These are phyloP conservation scores for Diplodia scrobiculata DNA, from an alignment of 2,329 filamentous ascomycete genomes.

Conservation along the genomic window DNA sequence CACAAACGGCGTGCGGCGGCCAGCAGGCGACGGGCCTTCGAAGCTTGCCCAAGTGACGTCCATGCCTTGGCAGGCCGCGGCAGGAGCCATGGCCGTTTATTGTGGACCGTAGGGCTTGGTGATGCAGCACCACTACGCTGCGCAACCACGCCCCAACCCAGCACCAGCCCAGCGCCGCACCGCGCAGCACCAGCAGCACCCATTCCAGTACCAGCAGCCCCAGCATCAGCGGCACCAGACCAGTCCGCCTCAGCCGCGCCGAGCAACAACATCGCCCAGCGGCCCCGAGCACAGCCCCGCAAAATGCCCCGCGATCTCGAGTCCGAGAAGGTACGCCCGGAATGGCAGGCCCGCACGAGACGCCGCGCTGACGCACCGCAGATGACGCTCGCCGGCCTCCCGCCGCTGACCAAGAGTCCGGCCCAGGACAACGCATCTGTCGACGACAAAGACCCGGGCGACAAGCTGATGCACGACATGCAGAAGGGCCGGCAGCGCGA, in stretches of 20 bases:
- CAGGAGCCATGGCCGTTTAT: slow-evolving; percentile 9
- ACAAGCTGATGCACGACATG: slow-evolving; percentile 34
- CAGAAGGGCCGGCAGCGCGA: slow-evolving; percentile 49
- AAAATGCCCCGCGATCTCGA: slow-evolving; percentile 50
- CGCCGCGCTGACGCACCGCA: slow-evolving; percentile 5
- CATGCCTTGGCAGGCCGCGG: slow-evolving; percentile 14
- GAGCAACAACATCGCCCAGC: background rate
- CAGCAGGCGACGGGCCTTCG: background rate
- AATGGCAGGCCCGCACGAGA: background rate
- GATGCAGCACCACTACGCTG: slow-evolving; percentile 12
- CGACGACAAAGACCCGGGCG: slow-evolving; percentile 28
- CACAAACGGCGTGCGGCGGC: background rate
- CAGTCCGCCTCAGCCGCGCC: background rate
- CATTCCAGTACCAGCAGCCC: slow-evolving; percentile 3
- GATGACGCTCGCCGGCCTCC: slow-evolving; percentile 43
- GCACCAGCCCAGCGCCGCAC: background rate
- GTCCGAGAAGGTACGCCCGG: slow-evolving; percentile 35
- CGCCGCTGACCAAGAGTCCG: slow-evolving; percentile 41
- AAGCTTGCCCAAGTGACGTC: slow-evolving; percentile 9
- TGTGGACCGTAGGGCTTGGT: slow-evolving; percentile 22
- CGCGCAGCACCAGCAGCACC: background rate
- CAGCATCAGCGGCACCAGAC: background rate
- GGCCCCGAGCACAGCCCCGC: background rate
- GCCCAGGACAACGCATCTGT: slow-evolving; percentile 16
- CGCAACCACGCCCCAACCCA: background rate